Conservation (phyloP, 2,329 filamentous ascomycete genomes). For the Penicillium sp. region DNA sequence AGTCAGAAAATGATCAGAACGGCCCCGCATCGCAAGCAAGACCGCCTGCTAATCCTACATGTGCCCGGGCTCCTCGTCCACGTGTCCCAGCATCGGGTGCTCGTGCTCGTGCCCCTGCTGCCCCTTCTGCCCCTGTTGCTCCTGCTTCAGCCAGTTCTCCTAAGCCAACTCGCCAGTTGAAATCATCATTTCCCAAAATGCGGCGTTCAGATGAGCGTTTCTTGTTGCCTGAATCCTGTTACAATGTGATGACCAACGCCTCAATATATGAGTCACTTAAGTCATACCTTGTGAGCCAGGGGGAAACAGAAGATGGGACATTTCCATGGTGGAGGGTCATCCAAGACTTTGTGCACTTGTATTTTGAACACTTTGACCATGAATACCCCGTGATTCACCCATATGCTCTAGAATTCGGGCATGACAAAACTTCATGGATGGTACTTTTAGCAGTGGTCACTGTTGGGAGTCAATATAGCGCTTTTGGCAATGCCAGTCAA, state of each 20-base stretch:
- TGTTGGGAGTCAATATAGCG: constrained; percentile 3
- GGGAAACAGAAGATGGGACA: not conserved
- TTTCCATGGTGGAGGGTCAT: not conserved
- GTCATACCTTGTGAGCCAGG: not conserved
- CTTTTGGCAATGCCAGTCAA: not conserved
- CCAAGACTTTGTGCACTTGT: constrained; percentile 3
- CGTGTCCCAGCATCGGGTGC: not conserved
- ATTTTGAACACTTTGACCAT: constrained; percentile 3
- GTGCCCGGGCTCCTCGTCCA: too few species aligned
- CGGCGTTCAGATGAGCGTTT: not conserved
- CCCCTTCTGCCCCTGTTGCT: not conserved
- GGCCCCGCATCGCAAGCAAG: not conserved
- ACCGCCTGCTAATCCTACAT: not conserved
- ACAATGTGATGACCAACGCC: not conserved
- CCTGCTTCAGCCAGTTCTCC: not conserved
- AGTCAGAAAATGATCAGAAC: not conserved
- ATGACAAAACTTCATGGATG: not conserved
- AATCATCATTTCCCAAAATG: not conserved
- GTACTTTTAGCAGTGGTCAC: constrained; percentile 1
- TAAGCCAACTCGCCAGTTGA: not conserved
- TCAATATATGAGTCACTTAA: not conserved
- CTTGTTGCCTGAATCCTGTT: not conserved
- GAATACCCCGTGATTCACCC: not conserved
- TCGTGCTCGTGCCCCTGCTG: not conserved
- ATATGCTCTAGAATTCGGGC: not conserved